Evolutionary conservation across 2,329 filamentous ascomycete genomes (phyloP), one percentile per base, ranked within the genome.

Genomic region (Hymenoscyphus salicellus): DNA sequence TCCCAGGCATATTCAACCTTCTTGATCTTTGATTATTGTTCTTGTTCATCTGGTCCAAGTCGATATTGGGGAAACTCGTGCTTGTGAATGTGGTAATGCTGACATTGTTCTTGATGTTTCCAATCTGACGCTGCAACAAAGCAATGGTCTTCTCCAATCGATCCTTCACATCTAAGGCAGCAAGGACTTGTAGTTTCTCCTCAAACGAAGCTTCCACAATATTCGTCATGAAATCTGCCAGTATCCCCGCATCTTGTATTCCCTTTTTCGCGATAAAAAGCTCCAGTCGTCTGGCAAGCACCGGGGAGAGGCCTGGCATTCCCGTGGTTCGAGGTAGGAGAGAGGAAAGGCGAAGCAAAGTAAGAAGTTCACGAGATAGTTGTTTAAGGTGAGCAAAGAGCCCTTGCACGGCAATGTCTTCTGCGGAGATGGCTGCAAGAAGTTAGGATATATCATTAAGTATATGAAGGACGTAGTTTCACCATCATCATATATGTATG

Each of bases 211-310:
- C 89, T 68, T 97, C 92, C 2, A 96, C 86, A 28, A 98, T 85
- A 75, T 97, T 96, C 46, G 92, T 89, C 92, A 99, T 97, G 76
- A 98, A 98, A 76, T 99, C 95, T 6, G 95, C 94, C 10, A 99
- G 83, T 8, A 87, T 81, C 1, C 94, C 94, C 1, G 93, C 93
- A 70, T 98, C 93, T 52, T 86, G 82, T 60, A 95, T 77, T 65
- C 92, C 88, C 75, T 95, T 96, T 76, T 89, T 88, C 36, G 88
- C 84, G 68, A 99, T 97, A 77, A 92, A 95, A 61, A 93, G 79
- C 73, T 98, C 93, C 55, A 99, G 85, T 61, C 93, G 87, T 60
- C 93, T 87, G 0, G 92, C 92, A 61, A 98, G 84, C n/a, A 94
- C 80, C 0, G 94, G 93, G 3, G 93, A 93, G 17, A 98, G 80